Base-by-base conservation (phyloP, 2,329 filamentous ascomycete genomes). In the Botrytis hyacinthi region DNA sequence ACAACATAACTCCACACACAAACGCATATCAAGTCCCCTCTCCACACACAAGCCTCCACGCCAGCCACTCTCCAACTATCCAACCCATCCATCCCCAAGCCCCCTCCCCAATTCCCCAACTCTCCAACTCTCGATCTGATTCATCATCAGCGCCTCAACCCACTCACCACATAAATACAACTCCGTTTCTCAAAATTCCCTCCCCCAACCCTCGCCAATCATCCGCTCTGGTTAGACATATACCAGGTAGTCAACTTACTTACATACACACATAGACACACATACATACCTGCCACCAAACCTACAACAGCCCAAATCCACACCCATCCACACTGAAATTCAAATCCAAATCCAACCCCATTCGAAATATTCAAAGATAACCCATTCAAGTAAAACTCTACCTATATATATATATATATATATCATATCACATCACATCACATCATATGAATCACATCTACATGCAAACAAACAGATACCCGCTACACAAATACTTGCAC, bases 1-100 rank as follows among this genome's bases (percentile, higher is more conserved):
- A 54, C 48, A n/a, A 26, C 48, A 54, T n/a, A 54, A 26, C 7
- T 12, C 3, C n/a, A 57, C 51, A 29, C 14, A 29, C 14, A 57
- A 57, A 29, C 18, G 3, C 1, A 29, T 1, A 29, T 29, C 51
- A 8, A 57, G 16, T 8, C n/a, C n/a, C 14, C n/a, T 12, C n/a
- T 54, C 6, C 51, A 29, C 6, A 54, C 14, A 29, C 2, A 2
- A 29, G 1, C n/a, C n/a, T 16, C 2, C 48, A n/a, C 6, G 0
- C 1, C 14, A n/a, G 12, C 44, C 44, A 6, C 48, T n/a, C 5
- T 0, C 51, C 51, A 29, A 54, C n/a, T 51, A 2, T 6, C 51
- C 5, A 32, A 14, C 48, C 37, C 37, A 1, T 12, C 20, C 10
- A n/a, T 51, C 44, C 44, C 44, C 44, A 46, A 51, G 26, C 9